Percentiles rank a stretch among this genome's conserved stretches.
phyloP scores from a whole-genome alignment of 2,329 filamentous ascomycete species.

The Fusarium avenaceum region DNA sequence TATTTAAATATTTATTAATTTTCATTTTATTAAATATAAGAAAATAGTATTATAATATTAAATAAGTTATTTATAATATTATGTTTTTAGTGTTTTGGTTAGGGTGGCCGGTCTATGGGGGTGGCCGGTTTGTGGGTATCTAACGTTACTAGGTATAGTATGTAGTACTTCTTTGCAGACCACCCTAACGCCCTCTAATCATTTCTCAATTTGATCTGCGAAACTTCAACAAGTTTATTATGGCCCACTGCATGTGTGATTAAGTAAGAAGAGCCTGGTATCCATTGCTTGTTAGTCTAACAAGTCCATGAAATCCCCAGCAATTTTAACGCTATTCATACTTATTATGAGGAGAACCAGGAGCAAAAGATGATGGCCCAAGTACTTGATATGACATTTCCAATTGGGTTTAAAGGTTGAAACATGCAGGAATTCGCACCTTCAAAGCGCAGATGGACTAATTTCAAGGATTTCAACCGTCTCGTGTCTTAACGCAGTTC shows the following conservation, averaged over 20 bases:
- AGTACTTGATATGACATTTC: neutral
- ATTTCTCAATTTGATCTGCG: neutral
- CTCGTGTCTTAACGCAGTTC: constrained; percentile 5
- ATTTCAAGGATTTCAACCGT: neutral
- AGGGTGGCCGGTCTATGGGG: no score
- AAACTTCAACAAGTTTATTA: neutral
- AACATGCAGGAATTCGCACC: neutral
- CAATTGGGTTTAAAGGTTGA: neutral
- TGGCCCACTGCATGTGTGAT: neutral
- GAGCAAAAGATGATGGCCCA: neutral
- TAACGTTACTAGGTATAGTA: no score
- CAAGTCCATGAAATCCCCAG: neutral
- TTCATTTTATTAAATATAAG: no score
- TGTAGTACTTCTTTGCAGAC: no score
- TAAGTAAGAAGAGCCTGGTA: neutral
- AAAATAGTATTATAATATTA: no score
- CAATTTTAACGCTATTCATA: neutral
- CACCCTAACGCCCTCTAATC: constrained; percentile 1
- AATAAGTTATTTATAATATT: no score
- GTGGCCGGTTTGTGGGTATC: no score
- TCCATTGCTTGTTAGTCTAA: neutral
- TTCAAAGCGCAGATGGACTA: neutral
- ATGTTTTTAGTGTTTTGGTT: no score
- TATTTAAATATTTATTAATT: no score
- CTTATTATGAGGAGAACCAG: neutral